These are phyloP conservation scores for Gaeumannomyces tritici DNA, from an alignment of 2,329 filamentous ascomycete genomes.

Conservation along the genomic window DNA sequence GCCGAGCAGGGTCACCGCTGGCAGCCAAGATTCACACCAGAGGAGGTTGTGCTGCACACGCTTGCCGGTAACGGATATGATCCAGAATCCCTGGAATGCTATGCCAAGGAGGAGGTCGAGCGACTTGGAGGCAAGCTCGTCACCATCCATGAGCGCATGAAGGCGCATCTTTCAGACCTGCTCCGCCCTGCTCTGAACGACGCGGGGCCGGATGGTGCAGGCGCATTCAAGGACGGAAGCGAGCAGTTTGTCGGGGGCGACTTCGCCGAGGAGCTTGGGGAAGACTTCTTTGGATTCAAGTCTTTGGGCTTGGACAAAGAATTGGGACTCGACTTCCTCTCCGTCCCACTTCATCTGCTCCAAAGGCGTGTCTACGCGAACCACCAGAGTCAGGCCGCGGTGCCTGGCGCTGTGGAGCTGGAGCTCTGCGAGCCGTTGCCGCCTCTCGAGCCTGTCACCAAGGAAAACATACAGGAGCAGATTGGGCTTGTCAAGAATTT, in stretches of 20 bases:
- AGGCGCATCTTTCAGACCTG: constrained; percentile 82
- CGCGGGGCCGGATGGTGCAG: constrained; percentile 71
- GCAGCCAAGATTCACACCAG: constrained; percentile 63
- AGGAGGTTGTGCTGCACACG: constrained; percentile 82
- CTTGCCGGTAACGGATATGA: constrained; percentile 78
- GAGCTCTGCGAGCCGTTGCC: constrained; percentile 59
- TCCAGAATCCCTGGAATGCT: constrained; percentile 70
- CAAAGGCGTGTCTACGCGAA: constrained; percentile 83
- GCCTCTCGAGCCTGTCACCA: constrained; percentile 67
- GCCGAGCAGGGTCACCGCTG: constrained; percentile 31
- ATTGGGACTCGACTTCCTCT: constrained; percentile 77
- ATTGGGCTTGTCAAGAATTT: constrained; percentile 86
- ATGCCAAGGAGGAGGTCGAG: constrained; percentile 91
- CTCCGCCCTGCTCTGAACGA: constrained; percentile 82
- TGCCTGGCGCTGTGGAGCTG: constrained; percentile 46
- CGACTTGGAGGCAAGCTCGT: constrained; percentile 68
- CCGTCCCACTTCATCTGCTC: constrained; percentile 86
- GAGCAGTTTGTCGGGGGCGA: constrained; percentile 96
- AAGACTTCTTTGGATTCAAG: constrained; percentile 98
- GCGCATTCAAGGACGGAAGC: constrained; percentile 90
- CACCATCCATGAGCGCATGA: constrained; percentile 90
- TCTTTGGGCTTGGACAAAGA: constrained; percentile 88
- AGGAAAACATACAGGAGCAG: constrained; percentile 66
- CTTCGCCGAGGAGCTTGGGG: constrained; percentile 88
- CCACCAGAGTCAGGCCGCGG: constrained; percentile 65